Percentiles rank a stretch among this genome's conserved stretches.
phyloP scores from a whole-genome alignment of 1,139 yeast species.

The Suhomyces terraborum region DNA sequence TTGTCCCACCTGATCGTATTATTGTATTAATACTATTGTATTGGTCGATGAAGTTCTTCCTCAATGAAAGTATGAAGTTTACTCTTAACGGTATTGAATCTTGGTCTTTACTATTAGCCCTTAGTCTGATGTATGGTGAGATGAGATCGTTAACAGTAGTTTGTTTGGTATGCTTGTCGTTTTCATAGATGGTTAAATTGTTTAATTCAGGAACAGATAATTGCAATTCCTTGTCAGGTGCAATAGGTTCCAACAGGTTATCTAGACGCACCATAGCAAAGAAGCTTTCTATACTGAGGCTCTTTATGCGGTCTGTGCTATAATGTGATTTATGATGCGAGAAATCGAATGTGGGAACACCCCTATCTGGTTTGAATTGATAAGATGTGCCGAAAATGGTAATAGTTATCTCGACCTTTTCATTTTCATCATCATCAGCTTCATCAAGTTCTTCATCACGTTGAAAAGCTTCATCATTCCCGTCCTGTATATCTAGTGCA shows the following conservation, averaged over 20 bases:
- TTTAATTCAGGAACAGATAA: constrained; percentile 37
- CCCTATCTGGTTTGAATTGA: constrained; percentile 26
- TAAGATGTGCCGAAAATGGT: constrained; percentile 27
- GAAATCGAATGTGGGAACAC: constrained; percentile 14
- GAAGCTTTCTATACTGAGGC: constrained; percentile 27
- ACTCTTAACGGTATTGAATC: constrained; percentile 23
- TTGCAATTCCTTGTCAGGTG: constrained; percentile 33
- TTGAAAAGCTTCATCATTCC: no score
- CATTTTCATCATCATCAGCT: not conserved
- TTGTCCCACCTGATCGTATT: constrained; percentile 27
- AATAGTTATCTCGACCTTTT: not conserved
- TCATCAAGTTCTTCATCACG: not conserved
- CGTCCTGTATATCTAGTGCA: no score
- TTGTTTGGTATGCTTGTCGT: constrained; percentile 36
- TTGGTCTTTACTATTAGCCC: constrained; percentile 22
- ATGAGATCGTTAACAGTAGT: constrained; percentile 38
- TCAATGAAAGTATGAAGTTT: constrained; percentile 29
- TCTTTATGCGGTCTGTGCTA: constrained; percentile 23
- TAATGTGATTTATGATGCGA: constrained; percentile 27
- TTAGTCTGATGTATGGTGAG: constrained; percentile 30
- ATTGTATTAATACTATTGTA: constrained; percentile 30
- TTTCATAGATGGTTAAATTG: constrained; percentile 40
- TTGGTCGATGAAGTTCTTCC: constrained; percentile 36
- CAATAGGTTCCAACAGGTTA: constrained; percentile 31
- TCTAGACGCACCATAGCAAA: constrained; percentile 31